Percentiles rank a stretch among this genome's conserved stretches.
These are phyloP conservation scores for Eimeria acervulina DNA, from an alignment of 169 alveolate genomes.

Conservation along the genomic window DNA sequence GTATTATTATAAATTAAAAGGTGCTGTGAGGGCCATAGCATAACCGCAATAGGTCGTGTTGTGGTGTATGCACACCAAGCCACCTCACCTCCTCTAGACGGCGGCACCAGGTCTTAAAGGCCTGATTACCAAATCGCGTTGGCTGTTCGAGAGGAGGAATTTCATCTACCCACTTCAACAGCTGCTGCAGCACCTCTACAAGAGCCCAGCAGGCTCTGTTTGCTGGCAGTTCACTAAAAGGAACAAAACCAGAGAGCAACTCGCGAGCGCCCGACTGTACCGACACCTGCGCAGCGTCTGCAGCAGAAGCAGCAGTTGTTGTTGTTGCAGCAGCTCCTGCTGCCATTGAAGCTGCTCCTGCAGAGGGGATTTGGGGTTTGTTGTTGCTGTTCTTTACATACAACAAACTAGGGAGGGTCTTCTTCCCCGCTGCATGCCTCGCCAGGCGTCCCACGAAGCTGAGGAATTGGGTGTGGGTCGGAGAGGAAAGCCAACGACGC, in stretches of 20 bases:
- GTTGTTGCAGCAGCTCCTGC: constrained; percentile 3
- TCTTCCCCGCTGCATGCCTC: constrained; percentile 54
- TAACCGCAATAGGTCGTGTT: too few species aligned
- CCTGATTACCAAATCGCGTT: constrained; percentile 83
- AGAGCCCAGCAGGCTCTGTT: constrained; percentile 32
- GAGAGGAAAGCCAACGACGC: constrained; percentile 46
- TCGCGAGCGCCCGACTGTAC: neutral
- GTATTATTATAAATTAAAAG: too few species aligned
- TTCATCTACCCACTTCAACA: constrained; percentile 68
- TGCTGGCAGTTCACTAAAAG: neutral
- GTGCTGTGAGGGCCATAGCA: too few species aligned
- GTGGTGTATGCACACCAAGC: neutral
- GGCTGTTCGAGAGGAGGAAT: constrained; percentile 83
- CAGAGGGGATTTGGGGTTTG: neutral
- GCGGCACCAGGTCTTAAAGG: constrained; percentile 80
- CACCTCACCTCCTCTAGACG: constrained; percentile 68
- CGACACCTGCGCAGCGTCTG: neutral
- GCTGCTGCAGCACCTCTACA: constrained; percentile 53
- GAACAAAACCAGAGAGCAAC: neutral
- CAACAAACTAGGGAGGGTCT: constrained; percentile 1
- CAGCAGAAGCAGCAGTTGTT: neutral
- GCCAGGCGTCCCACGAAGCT: constrained; percentile 46
- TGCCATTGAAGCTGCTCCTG: neutral
- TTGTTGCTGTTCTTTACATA: neutral
- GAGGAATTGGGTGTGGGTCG: constrained; percentile 24